phyloP scores from a whole-genome alignment of 2,329 filamentous ascomycete species.

The Arthrobotrys musiformis region DNA sequence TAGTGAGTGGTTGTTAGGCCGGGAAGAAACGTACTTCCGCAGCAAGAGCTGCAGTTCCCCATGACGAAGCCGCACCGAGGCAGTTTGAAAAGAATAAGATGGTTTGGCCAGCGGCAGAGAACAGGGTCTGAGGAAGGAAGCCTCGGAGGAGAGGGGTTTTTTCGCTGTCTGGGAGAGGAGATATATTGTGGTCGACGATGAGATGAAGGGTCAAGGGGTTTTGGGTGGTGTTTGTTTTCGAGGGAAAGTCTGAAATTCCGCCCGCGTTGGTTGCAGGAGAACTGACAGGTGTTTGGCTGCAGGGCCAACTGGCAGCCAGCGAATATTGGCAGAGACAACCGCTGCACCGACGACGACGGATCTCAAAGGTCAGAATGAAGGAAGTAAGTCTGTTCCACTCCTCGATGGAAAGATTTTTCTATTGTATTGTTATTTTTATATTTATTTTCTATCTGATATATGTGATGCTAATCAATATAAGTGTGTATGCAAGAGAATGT shows the following conservation, averaged over 20 bases:
- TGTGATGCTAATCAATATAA: conserved; percentile 1
- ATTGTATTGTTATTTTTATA: not conserved
- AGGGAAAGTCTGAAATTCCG: conserved; percentile 9
- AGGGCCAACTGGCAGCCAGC: conserved; percentile 53
- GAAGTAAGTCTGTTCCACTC: not conserved
- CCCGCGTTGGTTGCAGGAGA: conserved; percentile 16
- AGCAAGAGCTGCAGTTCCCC: conserved; percentile 71
- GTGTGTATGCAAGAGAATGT: no score
- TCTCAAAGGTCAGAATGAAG: no score
- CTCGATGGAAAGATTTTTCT: not conserved
- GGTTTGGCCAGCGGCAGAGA: conserved; percentile 31
- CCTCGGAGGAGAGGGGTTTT: conserved; percentile 38
- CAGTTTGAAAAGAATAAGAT: conserved; percentile 35
- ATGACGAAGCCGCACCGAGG: conserved; percentile 63
- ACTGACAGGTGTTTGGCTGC: conserved; percentile 46
- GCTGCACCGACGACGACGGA: no score
- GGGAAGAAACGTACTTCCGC: conserved; percentile 61
- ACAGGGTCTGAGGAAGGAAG: conserved; percentile 11
- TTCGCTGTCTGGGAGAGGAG: not conserved
- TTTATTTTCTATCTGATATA: not conserved
- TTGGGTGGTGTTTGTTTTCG: conserved; percentile 42
- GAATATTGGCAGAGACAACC: conserved; percentile 5
- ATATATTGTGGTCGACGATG: conserved; percentile 33
- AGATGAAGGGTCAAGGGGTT: conserved; percentile 52
- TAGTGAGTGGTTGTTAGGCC: no score